Base-by-base conservation (phyloP, 2,329 filamentous ascomycete species). In the Venturia carpophila region DNA sequence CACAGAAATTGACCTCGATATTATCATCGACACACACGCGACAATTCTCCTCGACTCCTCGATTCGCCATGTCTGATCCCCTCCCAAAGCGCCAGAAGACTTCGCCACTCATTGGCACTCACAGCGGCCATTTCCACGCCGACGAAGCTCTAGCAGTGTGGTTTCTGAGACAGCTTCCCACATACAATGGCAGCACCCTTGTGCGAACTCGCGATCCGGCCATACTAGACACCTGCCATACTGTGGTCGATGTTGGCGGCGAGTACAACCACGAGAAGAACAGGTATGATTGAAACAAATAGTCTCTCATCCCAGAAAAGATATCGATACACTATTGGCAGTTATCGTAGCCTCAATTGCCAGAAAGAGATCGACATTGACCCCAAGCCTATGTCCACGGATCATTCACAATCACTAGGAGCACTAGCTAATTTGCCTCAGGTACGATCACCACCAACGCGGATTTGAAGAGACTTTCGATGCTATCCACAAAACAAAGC, bases 121-220 rank as follows among this genome's bases (percentile, higher is more conserved):
- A 99, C 84, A 97, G 89, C 79, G 94, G 94, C 70, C 92, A 97
- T 82, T 99, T 99, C 84, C 94, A 99, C 80, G 94, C 94, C 75
- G 94, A 99, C 77, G 94, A 99, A 80, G 93, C 94, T 67, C 86
- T 99, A 55, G 94, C 94, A 66, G 92, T 99, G 69, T 92, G 96
- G 82, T 91, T 99, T 82, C 89, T 99, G 70, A 91, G 92, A 69
- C 84, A 89, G 66, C 88, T 97, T 21, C 93, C 94, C 27, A 79
- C 87, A 66, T 99, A 97, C 81, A 76, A 82, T 65, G 79, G 83
- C 70, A 87, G 91, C 34, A 75, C 82, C 55, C 88, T 99, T 55
- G 82, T 96, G 62, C 92, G 94, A 71, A 96, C 92, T 60, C 90
- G 94, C 72, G 92, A 99, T 76, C 86, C 91, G 21, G 83, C 85